phyloP scores from a whole-genome alignment of 2,329 filamentous ascomycete genomes.

The Stemphylium lycopersici region DNA sequence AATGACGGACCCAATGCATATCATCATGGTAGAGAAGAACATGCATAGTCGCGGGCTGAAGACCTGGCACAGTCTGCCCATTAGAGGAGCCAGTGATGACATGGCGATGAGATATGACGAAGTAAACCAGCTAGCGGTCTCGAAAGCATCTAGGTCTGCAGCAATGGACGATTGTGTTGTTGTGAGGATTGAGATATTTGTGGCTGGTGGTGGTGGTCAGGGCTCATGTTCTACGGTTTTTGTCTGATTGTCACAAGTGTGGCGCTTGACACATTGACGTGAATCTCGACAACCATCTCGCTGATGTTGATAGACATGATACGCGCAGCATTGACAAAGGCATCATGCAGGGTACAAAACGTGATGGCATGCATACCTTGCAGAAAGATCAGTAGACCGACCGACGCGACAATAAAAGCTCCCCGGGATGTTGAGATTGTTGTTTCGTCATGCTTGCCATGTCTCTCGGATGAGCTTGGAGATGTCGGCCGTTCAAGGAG shows the following conservation, averaged over 20 bases:
- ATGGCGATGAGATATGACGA: slow-evolving; percentile 69
- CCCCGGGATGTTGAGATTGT: slow-evolving; percentile 38
- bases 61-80: slow-evolving; percentile 74
- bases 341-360: neutral
- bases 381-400: slow-evolving; percentile 65
- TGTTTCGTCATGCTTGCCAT: slow-evolving; percentile 25
- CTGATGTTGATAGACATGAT: neutral
- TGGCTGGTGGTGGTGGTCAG: slow-evolving; percentile 50
- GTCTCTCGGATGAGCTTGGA: slow-evolving; percentile 24
- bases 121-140: slow-evolving; percentile 79
- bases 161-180: slow-evolving; percentile 81
- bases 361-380: slow-evolving; percentile 54
- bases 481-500: slow-evolving; percentile 33
- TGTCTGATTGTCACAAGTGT: no score
- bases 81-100: slow-evolving; percentile 68
- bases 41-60: slow-evolving; percentile 73
- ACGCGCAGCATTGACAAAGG: neutral
- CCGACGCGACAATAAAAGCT: slow-evolving; percentile 57
- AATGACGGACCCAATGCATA: slow-evolving; percentile 69
- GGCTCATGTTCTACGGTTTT: neutral
- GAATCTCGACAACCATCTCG: neutral
- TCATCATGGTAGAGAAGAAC: slow-evolving; percentile 63
- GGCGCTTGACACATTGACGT: neutral
- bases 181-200: slow-evolving; percentile 81
- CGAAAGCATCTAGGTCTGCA: slow-evolving; percentile 74